Evolutionary conservation across 257 asterid genomes (phyloP).

Genomic region (Marsdenia floribunda): DNA sequence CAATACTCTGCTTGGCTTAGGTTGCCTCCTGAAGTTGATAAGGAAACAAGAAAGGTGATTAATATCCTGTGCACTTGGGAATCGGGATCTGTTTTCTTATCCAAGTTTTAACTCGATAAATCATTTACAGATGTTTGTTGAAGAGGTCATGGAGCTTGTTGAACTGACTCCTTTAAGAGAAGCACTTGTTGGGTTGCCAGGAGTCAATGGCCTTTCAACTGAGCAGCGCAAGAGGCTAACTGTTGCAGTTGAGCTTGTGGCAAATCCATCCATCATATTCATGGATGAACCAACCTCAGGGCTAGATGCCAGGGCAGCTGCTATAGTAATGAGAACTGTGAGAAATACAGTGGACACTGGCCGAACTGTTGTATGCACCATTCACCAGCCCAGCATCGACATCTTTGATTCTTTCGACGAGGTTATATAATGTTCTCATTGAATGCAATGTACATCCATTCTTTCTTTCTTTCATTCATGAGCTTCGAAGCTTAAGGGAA

Average conservation of each 20-base stretch:
- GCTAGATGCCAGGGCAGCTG: constrained; percentile 28
- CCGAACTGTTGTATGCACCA: constrained; percentile 27
- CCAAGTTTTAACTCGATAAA: too few relatives aligned
- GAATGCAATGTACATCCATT: not conserved
- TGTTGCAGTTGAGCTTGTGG: constrained; percentile 26
- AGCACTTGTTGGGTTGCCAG: constrained; percentile 27
- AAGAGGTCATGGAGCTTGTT: constrained; percentile 26
- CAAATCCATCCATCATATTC: constrained; percentile 26
- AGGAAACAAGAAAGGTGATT: constrained; percentile 18
- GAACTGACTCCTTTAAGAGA: constrained; percentile 20
- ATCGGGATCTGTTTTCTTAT: too few relatives aligned
- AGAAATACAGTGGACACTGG: constrained; percentile 26
- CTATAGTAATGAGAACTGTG: constrained; percentile 29
- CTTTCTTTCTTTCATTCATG: not conserved
- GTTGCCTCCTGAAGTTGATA: constrained; percentile 19
- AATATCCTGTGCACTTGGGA: not conserved
- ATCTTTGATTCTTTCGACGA: constrained; percentile 28
- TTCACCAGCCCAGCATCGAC: constrained; percentile 29
- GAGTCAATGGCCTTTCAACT: constrained; percentile 22
- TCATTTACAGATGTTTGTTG: constrained; percentile 19
- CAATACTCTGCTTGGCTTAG: constrained; percentile 26
- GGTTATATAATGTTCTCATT: constrained; percentile 3
- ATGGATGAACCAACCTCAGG: constrained; percentile 31
- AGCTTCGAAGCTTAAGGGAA: not conserved
- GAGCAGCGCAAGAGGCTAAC: constrained; percentile 27